Evolutionary conservation across 139 green algal species (phyloP), one percentile per base, ranked within the genome.

Genomic region (Chlorella sorokiniana): DNA sequence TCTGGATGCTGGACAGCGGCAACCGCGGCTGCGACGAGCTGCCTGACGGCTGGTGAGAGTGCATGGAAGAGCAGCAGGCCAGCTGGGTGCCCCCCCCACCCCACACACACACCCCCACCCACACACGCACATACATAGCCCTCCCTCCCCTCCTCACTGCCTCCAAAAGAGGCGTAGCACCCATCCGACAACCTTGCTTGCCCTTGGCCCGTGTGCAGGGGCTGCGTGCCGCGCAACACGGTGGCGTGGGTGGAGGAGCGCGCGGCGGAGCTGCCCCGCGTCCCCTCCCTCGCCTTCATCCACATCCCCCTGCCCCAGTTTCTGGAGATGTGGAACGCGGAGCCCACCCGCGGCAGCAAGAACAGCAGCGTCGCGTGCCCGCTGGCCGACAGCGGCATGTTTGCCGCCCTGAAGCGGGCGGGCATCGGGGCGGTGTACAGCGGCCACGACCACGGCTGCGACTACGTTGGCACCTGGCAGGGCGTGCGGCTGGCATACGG

Each of bases 1-100:
- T 86, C 18, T 86, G 82, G 82, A 62, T 86, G 38, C 82, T 86
- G n/a, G 82, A 86, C 69, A 81, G 67, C 27, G 45, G 41, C 20
- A 38, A 38, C 54, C 23, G 41, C 37, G 82, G 69, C 18, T 86
- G 82, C 52, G 52, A 72, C n/a, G 51, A 10, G 1, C 23, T 72
- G 42, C 25, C 20, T 25, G 41, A 45, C 45, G 76, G 82, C 29
- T 86, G 72, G 82, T 86, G 75, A 67, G 82, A 10, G 29, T 3
- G 25, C 38, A 59, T 29, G 33, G 8, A 20, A 59, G 75, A 23
- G 51, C 25, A 42, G 23, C 23, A 9, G 16, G 56, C 56, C 3
- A 10, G 65, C 65, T 69, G 61, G 61, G 3, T 3, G 61, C n/a
- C 25, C 11, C 2, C 37, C 25, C n/a, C 22, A 27, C n/a, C 37